Base-by-base conservation (phyloP, 1,139 yeast genomes). In the Wickerhamiella pararugosa region DNA sequence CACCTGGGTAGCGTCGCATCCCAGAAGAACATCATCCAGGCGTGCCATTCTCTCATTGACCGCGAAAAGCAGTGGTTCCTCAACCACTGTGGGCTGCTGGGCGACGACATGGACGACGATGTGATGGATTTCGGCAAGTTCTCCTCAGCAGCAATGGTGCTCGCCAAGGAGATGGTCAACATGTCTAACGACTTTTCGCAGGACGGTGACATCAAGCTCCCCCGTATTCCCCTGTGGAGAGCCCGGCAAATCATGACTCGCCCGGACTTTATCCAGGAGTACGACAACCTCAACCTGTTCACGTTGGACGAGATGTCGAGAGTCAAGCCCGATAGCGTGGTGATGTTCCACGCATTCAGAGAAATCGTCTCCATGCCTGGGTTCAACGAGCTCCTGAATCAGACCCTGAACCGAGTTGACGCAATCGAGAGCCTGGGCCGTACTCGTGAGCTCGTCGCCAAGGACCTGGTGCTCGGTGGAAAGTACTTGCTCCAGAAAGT, bases 341-440 rank as follows among this genome's bases (percentile, higher is more conserved):
- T 92, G 1, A 81, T 82, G 93, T 80, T 82, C 93, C 70, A 87
- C 51, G 93, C 90, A 2, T 82, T 82, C 57, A 75, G 79, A 47
- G 93, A 82, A 53, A 79, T 82, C 43, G 80, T 79, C 0, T 63
- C 74, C 2, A 76, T 75, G 58, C 81, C 83, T 0, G 79, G 77
- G 21, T 82, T 82, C 53, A 79, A 79, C 43, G 72, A 76, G 44
- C 62, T 81, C n/a, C 61, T 82, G 32, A 69, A 70, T 11, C 83
- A 79, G 45, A 78, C 92, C 0, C 63, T 75, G n/a, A 75, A 76
- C 44, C 64, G 94, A 43, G 82, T 82, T 1, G 70, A 73, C 7
- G 90, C 76, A 34, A 81, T 82, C 43, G 94, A 82, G 58, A 72
- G 84, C 1, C 63, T 82, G 43, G 79, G 76, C n/a, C 71, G 94